Base-by-base conservation (phyloP, 2,329 filamentous ascomycete species). In the Juglanconis juglandina region DNA sequence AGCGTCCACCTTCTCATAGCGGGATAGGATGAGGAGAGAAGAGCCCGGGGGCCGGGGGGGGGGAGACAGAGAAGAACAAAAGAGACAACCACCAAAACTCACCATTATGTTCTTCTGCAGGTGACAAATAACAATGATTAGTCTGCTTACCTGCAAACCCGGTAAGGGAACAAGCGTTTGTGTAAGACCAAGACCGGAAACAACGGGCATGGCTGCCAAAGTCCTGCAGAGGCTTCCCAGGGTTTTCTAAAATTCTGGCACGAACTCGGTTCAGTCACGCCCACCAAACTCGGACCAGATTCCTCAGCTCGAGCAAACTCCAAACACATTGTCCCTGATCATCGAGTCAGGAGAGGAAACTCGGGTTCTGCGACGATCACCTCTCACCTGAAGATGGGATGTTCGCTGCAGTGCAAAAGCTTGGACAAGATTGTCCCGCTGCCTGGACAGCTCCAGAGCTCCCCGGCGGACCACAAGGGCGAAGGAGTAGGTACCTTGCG, bases 401-500 rank as follows among this genome's bases (percentile, higher is more conserved):
- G 24, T 47, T 35, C 54, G 49, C 54, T 61, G 59, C 54, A 48
- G 35, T 51, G 34, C 39, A 37, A 49, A 51, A 46, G 10, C 52
- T 53, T 56, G 53, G 32, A 46, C 30, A 24, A 34, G 1, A 24
- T 24, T 32, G 46, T 13, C 46, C 5, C 9, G 17, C 46, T 48
- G 46, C 17, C 24, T 32, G 46, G 17, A 32, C 7, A 10, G 13
- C 17, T 24, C 24, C 24, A 24, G 24, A n/a, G 10, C 14, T 50
- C 24, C 58, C 37, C 50, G 37, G 53, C 44, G 49, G 44, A 49
- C 24, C 41, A 56, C 53, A 30, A 56, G 48, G 46, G 48, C 52
- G 57, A 60, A 62, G 60, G 60, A 62, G 46, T 56, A 58, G 42
- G 64, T 67, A 66, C 66, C 66, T 67, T 67, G 66, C 66, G 67